phyloP scores from a whole-genome alignment of 345 rosid species.

The Eucalyptus sp. region DNA sequence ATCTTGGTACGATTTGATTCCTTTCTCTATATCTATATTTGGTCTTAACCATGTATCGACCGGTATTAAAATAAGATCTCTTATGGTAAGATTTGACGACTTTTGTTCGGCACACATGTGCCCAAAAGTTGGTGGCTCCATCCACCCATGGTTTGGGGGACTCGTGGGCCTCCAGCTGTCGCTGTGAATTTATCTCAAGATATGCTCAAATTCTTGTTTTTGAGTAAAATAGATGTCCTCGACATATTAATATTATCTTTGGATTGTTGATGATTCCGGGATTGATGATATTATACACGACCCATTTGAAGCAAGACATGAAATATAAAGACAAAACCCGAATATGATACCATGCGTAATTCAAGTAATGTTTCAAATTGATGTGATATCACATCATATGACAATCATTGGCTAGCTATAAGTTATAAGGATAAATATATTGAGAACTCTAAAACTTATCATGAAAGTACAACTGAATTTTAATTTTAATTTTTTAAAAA shows the following conservation, averaged over 20 bases:
- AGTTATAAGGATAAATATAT: not conserved
- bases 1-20: not conserved
- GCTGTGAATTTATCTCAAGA: not conserved
- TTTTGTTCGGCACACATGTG: not conserved
- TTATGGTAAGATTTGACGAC: not conserved
- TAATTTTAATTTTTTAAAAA: too few species aligned
- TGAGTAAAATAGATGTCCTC: not conserved
- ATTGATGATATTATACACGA: not conserved
- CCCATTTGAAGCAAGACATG: not conserved
- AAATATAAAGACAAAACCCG: not conserved
- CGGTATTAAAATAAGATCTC: not conserved
- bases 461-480: too few species aligned
- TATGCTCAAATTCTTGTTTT: not conserved
- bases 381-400: not conserved
- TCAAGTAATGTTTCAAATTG: not conserved
- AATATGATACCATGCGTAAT: not conserved
- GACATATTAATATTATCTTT: not conserved
- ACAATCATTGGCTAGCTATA: not conserved
- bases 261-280: not conserved
- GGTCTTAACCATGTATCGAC: not conserved
- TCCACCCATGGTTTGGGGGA: not conserved
- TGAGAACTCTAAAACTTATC: accelerated
- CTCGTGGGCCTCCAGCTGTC: not conserved
- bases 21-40: not conserved
- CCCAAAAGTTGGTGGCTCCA: not conserved